Evolutionary conservation across 2,329 filamentous ascomycete genomes (phyloP), one percentile per base, ranked within the genome.

Genomic region (Sclerotinia trifoliorum): DNA sequence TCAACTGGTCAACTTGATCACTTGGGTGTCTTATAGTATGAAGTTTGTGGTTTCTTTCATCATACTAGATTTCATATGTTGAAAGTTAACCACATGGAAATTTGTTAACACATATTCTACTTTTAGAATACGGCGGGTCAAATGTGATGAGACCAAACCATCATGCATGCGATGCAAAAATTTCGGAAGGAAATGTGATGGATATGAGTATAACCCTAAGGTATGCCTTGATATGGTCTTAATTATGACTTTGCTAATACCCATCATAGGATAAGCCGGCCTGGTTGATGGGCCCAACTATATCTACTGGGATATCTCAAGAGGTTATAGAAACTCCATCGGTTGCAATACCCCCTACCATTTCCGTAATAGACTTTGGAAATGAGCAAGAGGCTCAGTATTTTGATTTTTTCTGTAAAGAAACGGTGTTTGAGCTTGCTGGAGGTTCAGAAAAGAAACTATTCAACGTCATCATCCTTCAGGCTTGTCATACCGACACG

Each of bases 381-480:
- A 66, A 71, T 39, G 56, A 69, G 57, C 54, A 65, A 35, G 71
- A 74, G 44, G 68, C 71, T 63, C 65, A 60, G 13, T 75, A 75
- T 49, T 75, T 74, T 46, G 57, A 69, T 7, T 60, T 70, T 44
- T 75, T 74, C 55, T 68, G 67, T 54, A 66, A 71, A 39, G 70
- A 73, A 57, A 65, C 71, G 5, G 55, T 69, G 4, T 63, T 56
- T 26, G 70, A 73, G 26, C 58, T 74, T 5, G 68, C 73, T 1
- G 71, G 72, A 44, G 24, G 49, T 65, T 67, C 60, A 52, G 63
- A 70, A n/a, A 65, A 60, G n/a, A 58, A 55, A 19, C 46, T 74
- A 4, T 75, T 69, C 66, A 70, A 70, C 48, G 35, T 58, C 35
- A 65, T 74, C 5, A 54, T 74, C 19, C 68, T 74, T 7, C 72